These are phyloP conservation scores for Lyophyllum shimeji DNA, from an alignment of 768 basidiomycete genomes.

Conservation along the genomic window DNA sequence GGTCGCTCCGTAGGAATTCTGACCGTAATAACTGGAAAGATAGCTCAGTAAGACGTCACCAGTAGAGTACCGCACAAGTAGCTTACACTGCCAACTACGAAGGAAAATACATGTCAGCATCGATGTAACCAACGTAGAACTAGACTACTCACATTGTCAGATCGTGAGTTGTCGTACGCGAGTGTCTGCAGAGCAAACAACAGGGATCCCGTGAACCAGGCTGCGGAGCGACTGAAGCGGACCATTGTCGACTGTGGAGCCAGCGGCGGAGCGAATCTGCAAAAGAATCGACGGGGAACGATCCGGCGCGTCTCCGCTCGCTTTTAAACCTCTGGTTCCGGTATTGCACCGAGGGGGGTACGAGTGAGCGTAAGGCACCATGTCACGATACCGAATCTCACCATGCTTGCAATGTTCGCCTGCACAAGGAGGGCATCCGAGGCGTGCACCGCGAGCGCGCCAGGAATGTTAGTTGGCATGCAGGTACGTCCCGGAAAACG, in stretches of 20 bases:
- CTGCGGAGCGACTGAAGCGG: conserved; percentile 1
- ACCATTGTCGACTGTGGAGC: conserved; percentile 8
- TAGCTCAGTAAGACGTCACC: neutral
- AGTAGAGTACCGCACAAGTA: neutral
- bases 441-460: neutral
- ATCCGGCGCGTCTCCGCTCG: neutral
- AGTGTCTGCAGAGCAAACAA: conserved; percentile 7
- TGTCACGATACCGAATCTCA: conserved; percentile 2
- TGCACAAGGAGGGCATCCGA: conserved; percentile 1
- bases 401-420: neutral
- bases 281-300: conserved; percentile 1
- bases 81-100: conserved; percentile 55
- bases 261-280: neutral
- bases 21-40: conserved; percentile 62
- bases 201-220: conserved; percentile 4
- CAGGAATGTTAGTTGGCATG: neutral
- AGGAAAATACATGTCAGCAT: neutral
- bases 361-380: neutral
- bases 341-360: conserved; percentile 1
- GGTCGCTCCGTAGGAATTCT: conserved; percentile 70
- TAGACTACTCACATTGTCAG: conserved; percentile 33
- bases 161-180: conserved; percentile 32
- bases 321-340: conserved; percentile 3
- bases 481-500: conserved; percentile 4
- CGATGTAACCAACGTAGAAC: neutral